Evolutionary conservation across 2,329 filamentous ascomycete genomes (phyloP).

Genomic region (Dothideomycetes sp.): DNA sequence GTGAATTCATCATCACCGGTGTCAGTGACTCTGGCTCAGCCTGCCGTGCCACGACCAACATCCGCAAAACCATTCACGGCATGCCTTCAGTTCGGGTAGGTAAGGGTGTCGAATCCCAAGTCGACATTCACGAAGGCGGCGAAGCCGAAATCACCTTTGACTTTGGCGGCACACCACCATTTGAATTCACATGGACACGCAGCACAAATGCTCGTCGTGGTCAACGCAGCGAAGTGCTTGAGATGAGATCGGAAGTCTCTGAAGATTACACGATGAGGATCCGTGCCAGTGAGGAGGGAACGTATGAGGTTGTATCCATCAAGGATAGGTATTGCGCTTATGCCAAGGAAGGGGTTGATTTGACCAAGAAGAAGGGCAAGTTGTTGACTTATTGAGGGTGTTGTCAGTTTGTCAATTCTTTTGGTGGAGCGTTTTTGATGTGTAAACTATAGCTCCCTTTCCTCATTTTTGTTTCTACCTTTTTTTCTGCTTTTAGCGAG

Average conservation of each 20-base stretch:
- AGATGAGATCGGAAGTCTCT: slow-evolving; percentile 81
- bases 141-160: slow-evolving; percentile 90
- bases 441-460: no score
- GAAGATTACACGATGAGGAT: slow-evolving; percentile 74
- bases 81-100: slow-evolving; percentile 87
- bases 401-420: no score
- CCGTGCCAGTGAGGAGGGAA: slow-evolving; percentile 83
- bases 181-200: slow-evolving; percentile 94
- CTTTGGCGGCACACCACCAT: slow-evolving; percentile 90
- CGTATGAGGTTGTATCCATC: slow-evolving; percentile 93
- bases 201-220: slow-evolving; percentile 76
- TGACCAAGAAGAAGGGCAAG: slow-evolving; percentile 23
- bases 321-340: slow-evolving; percentile 90
- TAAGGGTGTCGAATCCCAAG: slow-evolving; percentile 67
- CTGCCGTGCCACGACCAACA: slow-evolving; percentile 69
- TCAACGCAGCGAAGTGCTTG: slow-evolving; percentile 69
- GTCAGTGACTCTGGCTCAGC: slow-evolving; percentile 81
- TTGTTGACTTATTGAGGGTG: slow-evolving; percentile 27
- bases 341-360: slow-evolving; percentile 55
- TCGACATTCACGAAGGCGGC: slow-evolving; percentile 94
- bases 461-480: no score
- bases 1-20: slow-evolving; percentile 77
- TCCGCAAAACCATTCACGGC: slow-evolving; percentile 78
- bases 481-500: no score
- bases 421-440: no score